A percentile compares a stretch with the other conserved stretches of the same genome.
These are phyloP conservation scores for Fusarium buxicola DNA, from an alignment of 2,329 filamentous ascomycete genomes.

Conservation along the genomic window DNA sequence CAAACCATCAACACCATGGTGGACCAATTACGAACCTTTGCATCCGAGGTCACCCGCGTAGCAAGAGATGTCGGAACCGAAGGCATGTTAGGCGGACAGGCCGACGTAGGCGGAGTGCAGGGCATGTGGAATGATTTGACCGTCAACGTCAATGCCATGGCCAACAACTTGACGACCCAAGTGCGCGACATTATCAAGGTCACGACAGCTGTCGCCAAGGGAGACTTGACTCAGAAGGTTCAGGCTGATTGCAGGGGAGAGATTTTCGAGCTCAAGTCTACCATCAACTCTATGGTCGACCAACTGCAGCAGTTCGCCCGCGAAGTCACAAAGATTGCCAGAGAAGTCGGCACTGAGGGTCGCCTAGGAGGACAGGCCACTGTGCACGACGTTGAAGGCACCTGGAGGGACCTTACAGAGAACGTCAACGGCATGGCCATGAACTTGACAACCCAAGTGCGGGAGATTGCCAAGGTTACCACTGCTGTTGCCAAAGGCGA, in stretches of 20 bases:
- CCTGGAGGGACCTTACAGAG: slow-evolving; percentile 95
- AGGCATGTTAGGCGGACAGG: slow-evolving; percentile 84
- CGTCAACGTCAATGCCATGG: slow-evolving; percentile 89
- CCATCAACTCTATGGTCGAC: slow-evolving; percentile 99
- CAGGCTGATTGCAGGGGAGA: slow-evolving; percentile 92
- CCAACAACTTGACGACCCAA: slow-evolving; percentile 86
- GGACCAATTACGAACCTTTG: slow-evolving; percentile 84
- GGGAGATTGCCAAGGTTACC: slow-evolving; percentile 96
- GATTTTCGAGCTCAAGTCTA: slow-evolving; percentile 94
- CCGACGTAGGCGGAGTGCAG: slow-evolving; percentile 84
- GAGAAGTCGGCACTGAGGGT: slow-evolving; percentile 96
- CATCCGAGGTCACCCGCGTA: slow-evolving; percentile 84
- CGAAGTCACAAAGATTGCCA: slow-evolving; percentile 95
- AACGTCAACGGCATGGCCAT: slow-evolving; percentile 99
- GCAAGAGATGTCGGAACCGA: slow-evolving; percentile 87
- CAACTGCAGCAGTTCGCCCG: slow-evolving; percentile 96
- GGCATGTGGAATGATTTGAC: slow-evolving; percentile 92
- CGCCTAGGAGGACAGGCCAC: slow-evolving; percentile 94
- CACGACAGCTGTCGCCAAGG: slow-evolving; percentile 78
- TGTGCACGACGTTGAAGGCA: slow-evolving; percentile 95
- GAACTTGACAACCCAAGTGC: slow-evolving; percentile 96
- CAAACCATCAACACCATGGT: slow-evolving; percentile 93
- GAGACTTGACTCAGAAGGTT: slow-evolving; percentile 96
- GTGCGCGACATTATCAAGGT: slow-evolving; percentile 94
- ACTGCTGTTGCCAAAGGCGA: slow-evolving; percentile 95